These are phyloP conservation scores for Xylaria intraflava DNA, from an alignment of 495 filamentous ascomycete species.

Conservation along the genomic window DNA sequence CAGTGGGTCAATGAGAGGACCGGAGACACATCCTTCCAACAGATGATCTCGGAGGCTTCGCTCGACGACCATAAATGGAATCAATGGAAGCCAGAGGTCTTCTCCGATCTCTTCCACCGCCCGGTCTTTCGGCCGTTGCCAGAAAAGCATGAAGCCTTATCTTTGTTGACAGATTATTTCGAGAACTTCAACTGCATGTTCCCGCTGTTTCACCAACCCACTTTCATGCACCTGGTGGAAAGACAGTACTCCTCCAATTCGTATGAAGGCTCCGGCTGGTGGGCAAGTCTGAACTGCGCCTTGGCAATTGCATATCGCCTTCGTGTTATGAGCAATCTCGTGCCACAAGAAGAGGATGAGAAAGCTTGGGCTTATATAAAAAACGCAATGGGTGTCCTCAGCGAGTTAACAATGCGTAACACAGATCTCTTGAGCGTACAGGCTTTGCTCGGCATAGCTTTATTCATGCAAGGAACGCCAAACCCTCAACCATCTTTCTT, in stretches of 20 bases:
- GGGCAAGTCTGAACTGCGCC: conserved; percentile 92
- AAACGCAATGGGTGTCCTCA: conserved; percentile 88
- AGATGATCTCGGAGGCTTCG: conserved; percentile 81
- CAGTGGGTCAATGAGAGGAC: conserved; percentile 99
- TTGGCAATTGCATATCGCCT: conserved; percentile 86
- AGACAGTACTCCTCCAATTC: conserved; percentile 86
- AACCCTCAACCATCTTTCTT: conserved; percentile 96
- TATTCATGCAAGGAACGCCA: conserved; percentile 93
- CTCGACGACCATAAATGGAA: conserved; percentile 89
- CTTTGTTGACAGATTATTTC: conserved; percentile 86
- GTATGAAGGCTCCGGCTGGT: conserved; percentile 97
- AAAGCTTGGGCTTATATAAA: conserved; percentile 94
- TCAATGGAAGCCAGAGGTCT: conserved; percentile 94
- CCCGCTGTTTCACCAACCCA: conserved; percentile 93
- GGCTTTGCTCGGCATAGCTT: conserved; percentile 87
- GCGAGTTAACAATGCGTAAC: conserved; percentile 90
- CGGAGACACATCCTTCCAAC: conserved; percentile 86
- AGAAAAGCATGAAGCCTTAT: conserved; percentile 70
- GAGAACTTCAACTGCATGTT: conserved; percentile 99
- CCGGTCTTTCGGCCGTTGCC: conserved; percentile 79
- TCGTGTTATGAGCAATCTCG: conserved; percentile 91
- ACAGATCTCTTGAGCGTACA: conserved; percentile 96
- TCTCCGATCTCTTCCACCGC: conserved; percentile 83
- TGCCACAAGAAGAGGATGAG: conserved; percentile 80
- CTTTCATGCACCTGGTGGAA: conserved; percentile 94